These are phyloP conservation scores for Rhizoctonia solani DNA, from an alignment of 1,284 basidiomycete species.

Conservation along the genomic window DNA sequence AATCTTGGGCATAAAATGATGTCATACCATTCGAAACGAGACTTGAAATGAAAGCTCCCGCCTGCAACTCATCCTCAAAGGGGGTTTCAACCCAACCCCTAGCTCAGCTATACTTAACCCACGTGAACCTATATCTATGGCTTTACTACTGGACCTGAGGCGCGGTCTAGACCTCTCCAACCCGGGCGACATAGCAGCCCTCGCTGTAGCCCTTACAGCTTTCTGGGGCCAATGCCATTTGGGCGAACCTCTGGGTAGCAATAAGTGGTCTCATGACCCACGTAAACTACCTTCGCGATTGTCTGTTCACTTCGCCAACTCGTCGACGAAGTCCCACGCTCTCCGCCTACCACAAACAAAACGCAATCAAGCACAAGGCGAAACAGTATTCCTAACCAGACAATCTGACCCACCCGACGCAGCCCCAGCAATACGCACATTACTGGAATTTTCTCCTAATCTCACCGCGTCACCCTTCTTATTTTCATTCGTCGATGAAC, in stretches of 20 bases:
- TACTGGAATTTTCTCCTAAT: neutral
- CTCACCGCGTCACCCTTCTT: constrained; percentile 4
- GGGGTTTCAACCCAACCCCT: constrained; percentile 42
- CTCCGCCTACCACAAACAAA: constrained; percentile 11
- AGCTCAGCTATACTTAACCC: constrained; percentile 21
- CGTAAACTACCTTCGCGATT: neutral
- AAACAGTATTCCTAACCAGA: neutral
- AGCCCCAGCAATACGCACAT: neutral
- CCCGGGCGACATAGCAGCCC: constrained; percentile 13
- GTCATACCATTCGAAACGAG: constrained; percentile 42
- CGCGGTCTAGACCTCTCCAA: neutral
- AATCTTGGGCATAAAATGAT: constrained; percentile 41
- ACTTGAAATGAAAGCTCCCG: constrained; percentile 41
- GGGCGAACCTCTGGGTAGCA: constrained; percentile 16
- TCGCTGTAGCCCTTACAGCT: constrained; percentile 8
- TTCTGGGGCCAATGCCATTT: constrained; percentile 33
- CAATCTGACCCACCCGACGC: constrained; percentile 1
- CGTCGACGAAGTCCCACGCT: neutral
- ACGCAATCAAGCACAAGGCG: neutral
- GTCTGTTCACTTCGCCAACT: neutral
- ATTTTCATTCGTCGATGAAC: neutral
- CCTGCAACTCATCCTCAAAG: constrained; percentile 41
- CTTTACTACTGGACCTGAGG: neutral
- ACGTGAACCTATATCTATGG: neutral
- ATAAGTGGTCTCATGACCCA: neutral